phyloP scores from a whole-genome alignment of 768 basidiomycete species.

The Lanmaoa rubissima region DNA sequence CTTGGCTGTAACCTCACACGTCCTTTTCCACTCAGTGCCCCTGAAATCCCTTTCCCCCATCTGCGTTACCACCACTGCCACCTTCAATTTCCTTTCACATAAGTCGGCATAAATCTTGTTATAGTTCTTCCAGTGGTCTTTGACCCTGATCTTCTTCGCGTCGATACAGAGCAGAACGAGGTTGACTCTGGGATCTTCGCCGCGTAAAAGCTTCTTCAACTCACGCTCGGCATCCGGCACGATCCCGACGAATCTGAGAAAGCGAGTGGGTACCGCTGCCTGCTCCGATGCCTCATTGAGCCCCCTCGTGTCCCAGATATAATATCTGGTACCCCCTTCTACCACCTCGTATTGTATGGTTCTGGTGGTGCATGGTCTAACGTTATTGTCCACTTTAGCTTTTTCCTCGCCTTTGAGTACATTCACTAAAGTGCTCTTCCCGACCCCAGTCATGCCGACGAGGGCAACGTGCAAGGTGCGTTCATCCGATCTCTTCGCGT shows the following conservation, averaged over 20 bases:
- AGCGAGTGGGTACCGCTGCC: background rate
- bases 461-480: slow-evolving; percentile 17
- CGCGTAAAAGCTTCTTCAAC: slow-evolving; percentile 15
- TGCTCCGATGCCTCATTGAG: slow-evolving; percentile 19
- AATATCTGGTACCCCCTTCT: slow-evolving; percentile 5
- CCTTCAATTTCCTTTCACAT: slow-evolving; percentile 2
- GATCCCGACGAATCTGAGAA: slow-evolving; percentile 1
- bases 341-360: slow-evolving; percentile 7
- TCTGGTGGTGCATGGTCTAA: slow-evolving; percentile 19
- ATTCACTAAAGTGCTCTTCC: slow-evolving; percentile 30
- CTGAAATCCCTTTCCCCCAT: slow-evolving; percentile 8
- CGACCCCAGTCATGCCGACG: slow-evolving; percentile 24
- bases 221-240: slow-evolving; percentile 16
- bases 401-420: slow-evolving; percentile 15
- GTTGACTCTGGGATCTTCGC: slow-evolving; percentile 9
- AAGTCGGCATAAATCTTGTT: slow-evolving; percentile 18
- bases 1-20: slow-evolving; percentile 8
- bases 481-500: background rate
- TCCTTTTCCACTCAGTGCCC: slow-evolving; percentile 16
- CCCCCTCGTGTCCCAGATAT: slow-evolving; percentile 28
- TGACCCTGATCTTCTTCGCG: slow-evolving; percentile 16
- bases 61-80: slow-evolving; percentile 20
- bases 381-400: slow-evolving; percentile 18
- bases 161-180: slow-evolving; percentile 25
- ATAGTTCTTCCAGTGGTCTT: slow-evolving; percentile 21